phyloP scores from a whole-genome alignment of 495 filamentous ascomycete genomes.

The Aspergillus campestris region DNA sequence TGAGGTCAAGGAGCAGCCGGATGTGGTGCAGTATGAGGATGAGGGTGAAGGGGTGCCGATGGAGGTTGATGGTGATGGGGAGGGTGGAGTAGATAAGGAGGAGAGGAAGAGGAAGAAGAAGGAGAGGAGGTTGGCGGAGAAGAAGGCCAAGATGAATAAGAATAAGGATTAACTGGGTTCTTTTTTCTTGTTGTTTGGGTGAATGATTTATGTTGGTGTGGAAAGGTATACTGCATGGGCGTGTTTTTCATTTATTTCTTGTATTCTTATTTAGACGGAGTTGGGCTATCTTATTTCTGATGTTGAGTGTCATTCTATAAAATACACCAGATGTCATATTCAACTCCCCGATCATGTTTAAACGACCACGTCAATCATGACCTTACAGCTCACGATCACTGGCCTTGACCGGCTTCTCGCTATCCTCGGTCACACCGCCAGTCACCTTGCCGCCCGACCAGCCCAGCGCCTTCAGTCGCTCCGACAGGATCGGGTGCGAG shows the following conservation, averaged over 20 bases:
- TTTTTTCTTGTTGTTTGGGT: background rate
- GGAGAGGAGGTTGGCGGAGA: constrained; percentile 37
- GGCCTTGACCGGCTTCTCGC: constrained; percentile 46
- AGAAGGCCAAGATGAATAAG: constrained; percentile 33
- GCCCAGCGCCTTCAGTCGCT: constrained; percentile 80
- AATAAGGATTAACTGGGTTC: constrained; percentile 16
- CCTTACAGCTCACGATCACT: constrained; percentile 50
- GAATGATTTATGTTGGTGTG: too few species aligned
- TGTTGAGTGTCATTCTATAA: too few species aligned
- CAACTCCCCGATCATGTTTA: too few species aligned
- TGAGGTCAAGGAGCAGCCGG: constrained; percentile 33
- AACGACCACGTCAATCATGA: too few species aligned
- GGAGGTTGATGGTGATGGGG: constrained; percentile 18
- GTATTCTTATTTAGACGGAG: too few species aligned
- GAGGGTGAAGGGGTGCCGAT: constrained; percentile 17
- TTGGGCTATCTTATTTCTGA: too few species aligned
- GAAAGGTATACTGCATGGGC: background rate
- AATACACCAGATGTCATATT: too few species aligned
- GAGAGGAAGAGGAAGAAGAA: constrained; percentile 44
- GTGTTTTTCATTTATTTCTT: too few species aligned
- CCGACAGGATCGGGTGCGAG: constrained; percentile 92
- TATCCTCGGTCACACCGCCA: constrained; percentile 39
- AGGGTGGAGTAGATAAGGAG: constrained; percentile 34
- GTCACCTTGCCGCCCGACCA: constrained; percentile 63
- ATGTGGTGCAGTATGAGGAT: constrained; percentile 18